phyloP scores from a whole-genome alignment of 2,329 filamentous ascomycete genomes.

The Sporothrix mexicana region DNA sequence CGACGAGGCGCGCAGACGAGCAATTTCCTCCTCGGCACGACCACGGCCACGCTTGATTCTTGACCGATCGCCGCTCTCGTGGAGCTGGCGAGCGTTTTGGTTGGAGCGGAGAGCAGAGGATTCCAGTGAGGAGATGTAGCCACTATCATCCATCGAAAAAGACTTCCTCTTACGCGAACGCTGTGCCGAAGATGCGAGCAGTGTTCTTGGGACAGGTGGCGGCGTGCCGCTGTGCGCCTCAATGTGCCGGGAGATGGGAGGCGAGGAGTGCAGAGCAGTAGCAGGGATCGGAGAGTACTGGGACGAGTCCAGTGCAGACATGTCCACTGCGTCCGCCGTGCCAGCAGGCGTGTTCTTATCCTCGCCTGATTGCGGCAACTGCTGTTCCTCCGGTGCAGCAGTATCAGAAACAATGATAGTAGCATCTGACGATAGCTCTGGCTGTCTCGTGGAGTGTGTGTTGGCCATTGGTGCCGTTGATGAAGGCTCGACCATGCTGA shows the following conservation, averaged over 20 bases:
- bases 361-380: conserved; percentile 17
- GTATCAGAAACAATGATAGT: conserved; percentile 74
- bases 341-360: conserved; percentile 17
- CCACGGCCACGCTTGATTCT: conserved; percentile 86
- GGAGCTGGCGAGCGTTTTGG: conserved; percentile 67
- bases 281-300: conserved; percentile 73
- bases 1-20: conserved; percentile 86
- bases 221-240: conserved; percentile 73
- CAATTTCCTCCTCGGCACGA: conserved; percentile 94
- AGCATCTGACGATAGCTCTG: conserved; percentile 76
- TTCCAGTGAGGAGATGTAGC: conserved; percentile 94
- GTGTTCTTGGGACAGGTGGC: conserved; percentile 68
- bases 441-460: conserved; percentile 40
- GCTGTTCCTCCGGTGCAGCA: conserved; percentile 37
- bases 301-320: conserved; percentile 54
- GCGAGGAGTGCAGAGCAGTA: conserved; percentile 83
- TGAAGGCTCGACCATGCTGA: conserved; percentile 36
- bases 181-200: conserved; percentile 57
- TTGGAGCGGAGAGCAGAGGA: conserved; percentile 83
- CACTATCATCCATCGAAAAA: conserved; percentile 84
- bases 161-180: conserved; percentile 78
- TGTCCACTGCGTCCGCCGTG: neutral
- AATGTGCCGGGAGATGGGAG: conserved; percentile 71
- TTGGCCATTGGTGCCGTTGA: conserved; percentile 30
- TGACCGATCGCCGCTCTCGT: conserved; percentile 74